Conservation (phyloP, 2,329 filamentous ascomycete genomes). For the Cladorrhinum sp. region DNA sequence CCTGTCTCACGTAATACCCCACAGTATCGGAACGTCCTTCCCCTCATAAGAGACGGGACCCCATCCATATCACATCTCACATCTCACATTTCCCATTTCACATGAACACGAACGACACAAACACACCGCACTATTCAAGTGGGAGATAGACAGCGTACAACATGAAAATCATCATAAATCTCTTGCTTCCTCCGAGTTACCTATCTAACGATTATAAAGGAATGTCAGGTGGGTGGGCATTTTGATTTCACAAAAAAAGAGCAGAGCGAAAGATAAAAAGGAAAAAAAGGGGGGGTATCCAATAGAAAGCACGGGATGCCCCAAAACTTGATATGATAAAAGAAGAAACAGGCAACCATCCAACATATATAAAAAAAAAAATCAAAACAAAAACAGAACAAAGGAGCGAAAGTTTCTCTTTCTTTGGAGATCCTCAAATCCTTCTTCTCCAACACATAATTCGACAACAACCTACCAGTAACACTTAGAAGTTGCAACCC, state of each 20-base stretch:
- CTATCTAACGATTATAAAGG: background rate
- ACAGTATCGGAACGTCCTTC: too few relatives aligned
- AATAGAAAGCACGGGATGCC: background rate
- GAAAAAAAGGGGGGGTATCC: background rate
- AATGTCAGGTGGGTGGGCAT: background rate
- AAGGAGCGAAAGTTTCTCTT: background rate
- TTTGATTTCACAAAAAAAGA: background rate
- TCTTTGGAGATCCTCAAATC: background rate
- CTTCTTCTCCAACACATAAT: background rate
- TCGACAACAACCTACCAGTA: too few relatives aligned
- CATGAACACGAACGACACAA: too few relatives aligned
- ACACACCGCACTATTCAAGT: too few relatives aligned
- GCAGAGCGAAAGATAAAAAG: background rate
- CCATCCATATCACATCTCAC: too few relatives aligned
- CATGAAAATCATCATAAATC: too few relatives aligned
- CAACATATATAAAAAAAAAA: too few relatives aligned
- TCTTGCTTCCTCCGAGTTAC: background rate
- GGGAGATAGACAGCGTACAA: too few relatives aligned
- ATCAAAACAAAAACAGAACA: background rate
- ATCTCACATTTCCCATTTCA: too few relatives aligned
- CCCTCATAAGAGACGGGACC: too few relatives aligned
- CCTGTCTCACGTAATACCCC: too few relatives aligned
- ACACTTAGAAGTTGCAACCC: too few relatives aligned
- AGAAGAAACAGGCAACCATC: background rate
- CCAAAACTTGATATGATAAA: background rate